These are phyloP conservation scores for Aspergillus fructus DNA, from an alignment of 2,329 filamentous ascomycete species.

Conservation along the genomic window DNA sequence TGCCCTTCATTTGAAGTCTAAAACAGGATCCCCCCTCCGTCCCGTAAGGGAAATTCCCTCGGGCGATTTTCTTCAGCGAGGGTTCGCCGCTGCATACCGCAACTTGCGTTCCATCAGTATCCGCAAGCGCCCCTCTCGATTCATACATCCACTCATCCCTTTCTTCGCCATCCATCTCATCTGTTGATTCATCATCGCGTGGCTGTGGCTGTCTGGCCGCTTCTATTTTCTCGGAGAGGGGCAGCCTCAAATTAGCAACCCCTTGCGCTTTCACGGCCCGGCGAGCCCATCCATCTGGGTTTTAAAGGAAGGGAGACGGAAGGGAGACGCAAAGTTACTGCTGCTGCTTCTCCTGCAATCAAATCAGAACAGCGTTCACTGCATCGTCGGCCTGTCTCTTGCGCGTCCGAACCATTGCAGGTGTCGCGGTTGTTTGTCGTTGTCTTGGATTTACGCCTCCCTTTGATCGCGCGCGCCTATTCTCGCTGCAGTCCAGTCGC, in stretches of 20 bases:
- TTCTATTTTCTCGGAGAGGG: conserved; percentile 15
- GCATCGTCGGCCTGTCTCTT: conserved; percentile 11
- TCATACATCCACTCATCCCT: neutral
- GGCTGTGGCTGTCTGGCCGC: conserved; percentile 23
- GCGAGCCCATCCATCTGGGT: conserved; percentile 10
- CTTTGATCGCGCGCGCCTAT: conserved; percentile 18
- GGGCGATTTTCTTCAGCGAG: conserved; percentile 22
- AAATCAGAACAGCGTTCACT: conserved; percentile 15
- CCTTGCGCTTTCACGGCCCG: conserved; percentile 21
- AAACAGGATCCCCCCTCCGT: conserved; percentile 10
- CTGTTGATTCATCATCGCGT: conserved; percentile 20
- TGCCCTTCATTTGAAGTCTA: conserved; percentile 4
- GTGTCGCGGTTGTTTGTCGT: conserved; percentile 11
- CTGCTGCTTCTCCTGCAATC: conserved; percentile 18
- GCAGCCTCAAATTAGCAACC: conserved; percentile 14
- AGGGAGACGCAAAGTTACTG: conserved; percentile 22
- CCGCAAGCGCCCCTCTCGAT: conserved; percentile 6
- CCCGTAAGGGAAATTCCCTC: conserved; percentile 22
- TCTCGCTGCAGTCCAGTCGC: conserved; percentile 18
- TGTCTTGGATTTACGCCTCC: conserved; percentile 18
- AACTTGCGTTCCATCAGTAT: conserved; percentile 21
- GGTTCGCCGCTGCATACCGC: conserved; percentile 25
- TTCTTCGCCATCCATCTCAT: conserved; percentile 9
- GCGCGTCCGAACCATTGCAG: conserved; percentile 15
- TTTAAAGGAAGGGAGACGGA: conserved; percentile 29